Evolutionary conservation across 1,139 yeast genomes (phyloP), one percentile per base, ranked within the genome.

Genomic region (Debaryomyces sp.): DNA sequence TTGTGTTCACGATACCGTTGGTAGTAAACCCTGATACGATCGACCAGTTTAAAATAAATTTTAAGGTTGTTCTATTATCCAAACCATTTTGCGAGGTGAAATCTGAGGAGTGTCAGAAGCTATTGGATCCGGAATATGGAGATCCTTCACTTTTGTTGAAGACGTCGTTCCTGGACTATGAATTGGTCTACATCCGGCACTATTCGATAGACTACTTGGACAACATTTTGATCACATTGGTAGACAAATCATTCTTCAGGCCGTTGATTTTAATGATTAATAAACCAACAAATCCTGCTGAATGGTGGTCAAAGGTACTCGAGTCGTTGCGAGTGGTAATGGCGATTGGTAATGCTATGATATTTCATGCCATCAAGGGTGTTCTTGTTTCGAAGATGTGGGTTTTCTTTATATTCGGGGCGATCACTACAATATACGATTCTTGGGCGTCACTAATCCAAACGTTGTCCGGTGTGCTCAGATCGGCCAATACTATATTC

Each of bases 331-430:
- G 58, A 8, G 52, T 63, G 6, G 43, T 53, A 17, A 40, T 61
- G 8, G 66, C 64, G 1, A 49, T 61, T 24, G 21, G 51, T 6
- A 54, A 58, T 46, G 53, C 62, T 8, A 54, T 54, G 54, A 30
- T 55, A 6, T 57, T 54, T 39, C 55, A 60, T 49, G 44, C 57
- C 9, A 34, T 59, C 15, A 52, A 49, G 41, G 60, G 63, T 10
- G 42, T 62, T 13, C 30, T 63, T n/a, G 44, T 62, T 5, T 56
- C 62, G 3, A 44, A 56, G 45, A 52, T 62, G 56, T 57, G 60
- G 60, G 49, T 58, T 7, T 63, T 60, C 42, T 56, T 60, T 30
- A 26, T 59, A 7, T 41, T 60, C 36, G 60, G 58, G 0, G 38
- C 48, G 6, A 33, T 55, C 17, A 43, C 54, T 15, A 55, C 59